Evolutionary conservation across 495 filamentous ascomycete genomes (phyloP).

Genomic region (Annulohypoxylon stygium): DNA sequence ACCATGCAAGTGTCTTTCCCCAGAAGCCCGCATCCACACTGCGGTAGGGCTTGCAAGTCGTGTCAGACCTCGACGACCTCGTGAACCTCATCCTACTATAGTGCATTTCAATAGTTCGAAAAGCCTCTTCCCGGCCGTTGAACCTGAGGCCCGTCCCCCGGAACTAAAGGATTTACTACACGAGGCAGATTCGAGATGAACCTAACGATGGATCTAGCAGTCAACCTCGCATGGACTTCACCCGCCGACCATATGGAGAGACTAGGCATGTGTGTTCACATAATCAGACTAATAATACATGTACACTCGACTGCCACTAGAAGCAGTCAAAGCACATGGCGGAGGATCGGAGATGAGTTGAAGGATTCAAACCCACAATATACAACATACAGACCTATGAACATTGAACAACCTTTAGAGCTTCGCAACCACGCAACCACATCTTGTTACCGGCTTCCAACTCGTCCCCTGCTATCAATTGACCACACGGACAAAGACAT

Average conservation of each 20-base stretch:
- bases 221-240: slow-evolving; percentile 35
- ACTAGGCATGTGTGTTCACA: slow-evolving; percentile 2
- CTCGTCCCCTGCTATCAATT: slow-evolving; percentile 8
- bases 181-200: slow-evolving; percentile 31
- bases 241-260: slow-evolving; percentile 7
- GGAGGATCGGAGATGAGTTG: slow-evolving; percentile 38
- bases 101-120: slow-evolving; percentile 3
- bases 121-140: slow-evolving; percentile 23
- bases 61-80: background rate
- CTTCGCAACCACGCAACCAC: slow-evolving; percentile 13
- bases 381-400: slow-evolving; percentile 1
- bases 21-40: slow-evolving; percentile 33
- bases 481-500: slow-evolving; percentile 26
- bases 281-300: background rate
- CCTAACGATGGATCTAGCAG: background rate
- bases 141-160: slow-evolving; percentile 21
- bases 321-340: slow-evolving; percentile 21
- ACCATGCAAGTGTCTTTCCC: slow-evolving; percentile 26
- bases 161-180: slow-evolving; percentile 24
- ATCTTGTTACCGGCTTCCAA: slow-evolving; percentile 19
- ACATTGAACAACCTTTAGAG: slow-evolving; percentile 1
- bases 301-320: slow-evolving; percentile 14
- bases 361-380: slow-evolving; percentile 23
- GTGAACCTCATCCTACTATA: background rate
- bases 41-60: background rate